Evolutionary conservation across 176 grass and related monocot genomes (phyloP), one percentile per base, ranked within the genome.

Genomic region (Oryza glaberrima): DNA sequence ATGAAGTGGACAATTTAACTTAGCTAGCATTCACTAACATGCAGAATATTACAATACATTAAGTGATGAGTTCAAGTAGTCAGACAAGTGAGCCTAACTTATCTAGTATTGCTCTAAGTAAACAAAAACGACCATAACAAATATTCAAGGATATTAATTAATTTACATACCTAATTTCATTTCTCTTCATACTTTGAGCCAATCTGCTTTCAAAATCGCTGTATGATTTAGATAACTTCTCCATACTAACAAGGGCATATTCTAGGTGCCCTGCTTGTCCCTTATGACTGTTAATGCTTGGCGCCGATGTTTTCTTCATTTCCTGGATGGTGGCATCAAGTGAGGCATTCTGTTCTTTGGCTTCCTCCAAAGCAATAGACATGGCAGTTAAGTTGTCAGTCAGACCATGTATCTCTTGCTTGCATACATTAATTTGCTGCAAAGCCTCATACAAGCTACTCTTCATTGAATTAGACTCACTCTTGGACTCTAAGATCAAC

Each of bases 141-240:
- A 4, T 1, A 49, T 9, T 28, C 64, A 60, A 43, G 16, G 2
- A 60, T 40, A 78, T 51, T 65, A 75, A 26, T 30, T 34, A 51
- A 63, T 63, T 45, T 64, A 58, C 83, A 16, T 60, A 98, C 96
- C 96, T 95, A 49, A 67, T 67, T 83, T 94, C 89, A 76, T 86
- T 76, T 38, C 52, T 83, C 22, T 81, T 58, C 80, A 89, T 82
- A 68, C 32, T 87, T 26, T 90, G 69, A 22, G 40, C 45, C 60
- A 95, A 68, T 73, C 15, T 82, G 66, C 52, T 94, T 88, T 95
- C 93, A 65, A 95, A 92, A 79, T 86, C 88, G 30, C 15, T 77
- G 68, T 89, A 87, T 26, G 79, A 70, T 72, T 88, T 87, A 26
- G 82, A 87, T 19, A 95, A 19, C 32, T 86, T 87, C 44, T 84